phyloP scores from a whole-genome alignment of 2,329 filamentous ascomycete genomes.

The Lachnellula cervina region DNA sequence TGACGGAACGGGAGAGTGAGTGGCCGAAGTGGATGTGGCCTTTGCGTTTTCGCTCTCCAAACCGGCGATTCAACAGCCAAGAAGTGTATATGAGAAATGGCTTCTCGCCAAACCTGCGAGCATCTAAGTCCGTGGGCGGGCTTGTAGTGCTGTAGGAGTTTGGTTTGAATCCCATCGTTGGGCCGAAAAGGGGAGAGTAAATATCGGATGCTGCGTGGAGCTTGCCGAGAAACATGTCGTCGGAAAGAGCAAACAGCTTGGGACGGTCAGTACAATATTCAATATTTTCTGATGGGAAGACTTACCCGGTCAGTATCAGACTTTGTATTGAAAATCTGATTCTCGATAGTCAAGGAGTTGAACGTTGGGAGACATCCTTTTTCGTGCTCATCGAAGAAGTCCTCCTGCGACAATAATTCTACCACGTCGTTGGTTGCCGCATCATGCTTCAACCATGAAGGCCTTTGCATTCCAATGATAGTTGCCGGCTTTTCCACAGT shows the following conservation, averaged over 20 bases:
- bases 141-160: constrained; percentile 38
- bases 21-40: constrained; percentile 41
- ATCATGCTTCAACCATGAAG: constrained; percentile 35
- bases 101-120: constrained; percentile 38
- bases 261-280: not conserved
- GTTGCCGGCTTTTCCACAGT: constrained; percentile 21
- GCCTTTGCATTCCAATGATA: constrained; percentile 32
- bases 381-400: constrained; percentile 37
- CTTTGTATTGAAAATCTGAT: constrained; percentile 39
- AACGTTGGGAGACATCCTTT: constrained; percentile 39
- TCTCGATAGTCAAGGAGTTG: constrained; percentile 41
- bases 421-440: constrained; percentile 29
- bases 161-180: constrained; percentile 39
- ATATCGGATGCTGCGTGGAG: constrained; percentile 39
- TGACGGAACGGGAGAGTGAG: constrained; percentile 37
- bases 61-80: constrained; percentile 40
- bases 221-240: constrained; percentile 41
- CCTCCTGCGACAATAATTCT: constrained; percentile 38
- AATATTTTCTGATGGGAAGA: not conserved
- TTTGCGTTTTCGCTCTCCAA: constrained; percentile 40
- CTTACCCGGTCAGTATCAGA: constrained; percentile 33
- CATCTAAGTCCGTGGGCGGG: constrained; percentile 29
- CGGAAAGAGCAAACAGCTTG: constrained; percentile 39
- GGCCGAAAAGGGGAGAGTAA: constrained; percentile 40
- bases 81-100: constrained; percentile 42